phyloP scores from a whole-genome alignment of 208 protist genomes.

The Leptomonas pyrrhocoris region DNA sequence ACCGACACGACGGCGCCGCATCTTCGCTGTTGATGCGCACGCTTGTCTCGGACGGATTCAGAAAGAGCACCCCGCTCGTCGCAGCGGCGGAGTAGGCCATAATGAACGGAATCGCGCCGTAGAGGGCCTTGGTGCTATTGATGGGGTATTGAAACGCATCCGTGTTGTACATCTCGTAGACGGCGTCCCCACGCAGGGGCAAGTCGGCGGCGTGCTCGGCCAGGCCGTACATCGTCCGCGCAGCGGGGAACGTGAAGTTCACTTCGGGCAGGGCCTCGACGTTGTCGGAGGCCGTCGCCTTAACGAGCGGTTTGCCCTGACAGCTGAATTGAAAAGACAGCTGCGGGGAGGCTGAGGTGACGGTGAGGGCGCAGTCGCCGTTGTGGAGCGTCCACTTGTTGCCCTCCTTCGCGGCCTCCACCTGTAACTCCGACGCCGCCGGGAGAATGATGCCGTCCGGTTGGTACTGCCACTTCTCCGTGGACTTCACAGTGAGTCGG shows the following conservation, averaged over 20 bases:
- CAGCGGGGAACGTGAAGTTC: constrained; percentile 54
- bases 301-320: constrained; percentile 14
- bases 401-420: not conserved
- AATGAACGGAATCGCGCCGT: constrained; percentile 97
- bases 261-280: constrained; percentile 17
- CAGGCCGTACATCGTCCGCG: constrained; percentile 94
- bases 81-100: constrained; percentile 72
- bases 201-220: constrained; percentile 95
- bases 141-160: constrained; percentile 98
- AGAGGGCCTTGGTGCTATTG: constrained; percentile 94
- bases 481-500: constrained; percentile 45
- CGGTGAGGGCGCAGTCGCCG: constrained; percentile 33
- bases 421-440: not conserved
- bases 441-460: constrained; percentile 32
- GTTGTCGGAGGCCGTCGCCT: constrained; percentile 9
- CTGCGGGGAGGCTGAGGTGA: not conserved
- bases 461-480: constrained; percentile 39
- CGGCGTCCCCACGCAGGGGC: constrained; percentile 68
- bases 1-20: constrained; percentile 70
- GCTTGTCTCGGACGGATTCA: constrained; percentile 93
- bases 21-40: constrained; percentile 38
- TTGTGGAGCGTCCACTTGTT: constrained; percentile 30
- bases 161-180: constrained; percentile 97
- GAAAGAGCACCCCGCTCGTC: constrained; percentile 92
- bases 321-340: constrained; percentile 31